Evolutionary conservation across 768 basidiomycete species (phyloP).

Genomic region (Suillus spraguei): DNA sequence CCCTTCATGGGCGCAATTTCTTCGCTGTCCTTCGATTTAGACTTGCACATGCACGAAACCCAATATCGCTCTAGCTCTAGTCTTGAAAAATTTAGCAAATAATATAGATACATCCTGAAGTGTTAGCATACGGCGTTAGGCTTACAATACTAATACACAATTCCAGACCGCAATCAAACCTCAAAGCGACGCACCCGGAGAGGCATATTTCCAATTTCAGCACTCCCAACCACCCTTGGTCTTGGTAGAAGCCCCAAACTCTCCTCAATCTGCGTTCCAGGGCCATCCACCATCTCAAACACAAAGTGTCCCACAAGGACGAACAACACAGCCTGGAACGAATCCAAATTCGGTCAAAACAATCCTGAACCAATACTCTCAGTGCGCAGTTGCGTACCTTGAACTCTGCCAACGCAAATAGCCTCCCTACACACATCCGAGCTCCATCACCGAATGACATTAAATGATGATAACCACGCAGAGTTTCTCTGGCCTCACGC

Average conservation of each 20-base stretch:
- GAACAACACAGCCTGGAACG: constrained; percentile 34
- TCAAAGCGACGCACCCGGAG: constrained; percentile 13
- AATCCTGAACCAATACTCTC: not conserved
- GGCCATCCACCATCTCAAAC: constrained; percentile 37
- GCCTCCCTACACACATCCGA: constrained; percentile 46
- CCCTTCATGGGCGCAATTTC: not conserved
- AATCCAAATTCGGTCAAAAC: not conserved
- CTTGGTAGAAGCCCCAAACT: constrained; percentile 34
- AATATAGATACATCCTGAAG: not conserved
- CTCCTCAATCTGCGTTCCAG: constrained; percentile 32
- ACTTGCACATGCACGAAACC: not conserved
- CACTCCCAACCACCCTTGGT: constrained; percentile 32
- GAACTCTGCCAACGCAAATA: constrained; percentile 43
- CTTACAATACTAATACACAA: not conserved
- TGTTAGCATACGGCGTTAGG: not conserved
- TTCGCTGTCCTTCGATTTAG: not conserved
- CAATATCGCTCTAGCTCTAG: not conserved
- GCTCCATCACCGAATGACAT: constrained; percentile 49
- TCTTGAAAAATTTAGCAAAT: not conserved
- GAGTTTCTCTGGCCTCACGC: constrained; percentile 22
- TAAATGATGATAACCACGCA: constrained; percentile 42
- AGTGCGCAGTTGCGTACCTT: constrained; percentile 40
- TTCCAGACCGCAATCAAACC: not conserved
- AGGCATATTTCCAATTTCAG: constrained; percentile 19
- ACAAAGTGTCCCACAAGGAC: constrained; percentile 43